These are phyloP conservation scores for Backusella tarrabulga DNA, from an alignment of 192 early-diverging fungal species.

Conservation along the genomic window DNA sequence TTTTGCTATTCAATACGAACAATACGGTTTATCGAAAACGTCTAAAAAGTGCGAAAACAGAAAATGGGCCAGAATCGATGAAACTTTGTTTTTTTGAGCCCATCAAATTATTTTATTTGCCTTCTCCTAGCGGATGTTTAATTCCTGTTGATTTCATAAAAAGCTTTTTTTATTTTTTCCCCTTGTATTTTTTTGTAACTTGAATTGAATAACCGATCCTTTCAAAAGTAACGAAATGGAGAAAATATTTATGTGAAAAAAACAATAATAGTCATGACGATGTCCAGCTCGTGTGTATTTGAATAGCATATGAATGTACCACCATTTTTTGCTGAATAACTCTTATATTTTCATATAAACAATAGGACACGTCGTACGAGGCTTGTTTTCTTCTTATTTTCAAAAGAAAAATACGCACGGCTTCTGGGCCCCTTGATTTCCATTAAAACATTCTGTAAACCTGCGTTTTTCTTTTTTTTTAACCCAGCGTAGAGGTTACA, in stretches of 20 bases:
- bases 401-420: not conserved
- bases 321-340: not conserved
- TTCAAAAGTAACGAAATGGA: not conserved
- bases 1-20: not conserved
- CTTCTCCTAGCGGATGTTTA: not conserved
- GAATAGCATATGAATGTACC: constrained; percentile 1
- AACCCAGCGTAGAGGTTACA: not conserved
- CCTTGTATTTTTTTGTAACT: not conserved
- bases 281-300: not conserved
- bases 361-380: not conserved
- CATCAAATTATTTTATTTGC: not conserved
- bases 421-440: not conserved
- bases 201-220: constrained; percentile 9
- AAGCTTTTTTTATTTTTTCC: not conserved
- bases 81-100: not conserved
- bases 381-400: not conserved
- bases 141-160: not conserved
- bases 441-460: not conserved
- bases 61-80: not conserved
- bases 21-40: not conserved
- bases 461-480: not conserved
- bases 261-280: not conserved
- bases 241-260: not conserved
- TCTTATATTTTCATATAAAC: not conserved
- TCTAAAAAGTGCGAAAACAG: not conserved